Evolutionary conservation across 1,139 yeast species (phyloP), one percentile per base, ranked within the genome.

Genomic region (Pichia sp.): DNA sequence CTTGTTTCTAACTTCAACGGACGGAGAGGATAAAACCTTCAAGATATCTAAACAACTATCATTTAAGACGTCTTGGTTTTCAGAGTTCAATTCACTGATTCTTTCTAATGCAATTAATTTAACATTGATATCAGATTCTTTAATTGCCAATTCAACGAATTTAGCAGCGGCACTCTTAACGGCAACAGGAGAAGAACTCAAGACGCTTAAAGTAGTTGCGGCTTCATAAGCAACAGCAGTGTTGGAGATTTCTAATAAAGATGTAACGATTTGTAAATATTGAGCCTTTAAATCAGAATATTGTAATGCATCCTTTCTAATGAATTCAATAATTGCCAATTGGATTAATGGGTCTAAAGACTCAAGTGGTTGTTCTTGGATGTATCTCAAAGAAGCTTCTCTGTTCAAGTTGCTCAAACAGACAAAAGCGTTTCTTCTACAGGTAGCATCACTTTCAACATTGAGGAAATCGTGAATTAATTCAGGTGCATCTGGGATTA

Each of bases 381-480:
- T 77, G 65, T 83, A 94, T 53, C 79, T 80, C 60, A 89, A 78
- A 34, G 98, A 96, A 42, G 85, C 82, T 51, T 85, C 93, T 62
- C 97, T 80, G 66, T 87, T 87, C 62, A 94, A 74, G 56, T 82
- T 85, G 38, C 94, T 81, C 55, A 94, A 75, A 53, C 95, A 89
- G 46, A 91, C 84, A 66, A 94, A 94, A 4, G 98, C 98, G 67
- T 94, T 94, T 67, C 99, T 81, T 67, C 88, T 88, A 71, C 99
- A 93, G 31, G 95, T 89, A 32, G 96, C 85, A 66, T 94, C 99
- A 48, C 85, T 80, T 69, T 94, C 99, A 34, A 81, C 85, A 48
- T 74, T 76, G 63, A 93, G 73, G 66, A 90, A 88, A 49, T 79
- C 79, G 58, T 77, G 74, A 57, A 93, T 76, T 56, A 91, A 76